These are phyloP conservation scores for Leptodontidium sp. DNA, from an alignment of 2,329 filamentous ascomycete species.

Conservation along the genomic window DNA sequence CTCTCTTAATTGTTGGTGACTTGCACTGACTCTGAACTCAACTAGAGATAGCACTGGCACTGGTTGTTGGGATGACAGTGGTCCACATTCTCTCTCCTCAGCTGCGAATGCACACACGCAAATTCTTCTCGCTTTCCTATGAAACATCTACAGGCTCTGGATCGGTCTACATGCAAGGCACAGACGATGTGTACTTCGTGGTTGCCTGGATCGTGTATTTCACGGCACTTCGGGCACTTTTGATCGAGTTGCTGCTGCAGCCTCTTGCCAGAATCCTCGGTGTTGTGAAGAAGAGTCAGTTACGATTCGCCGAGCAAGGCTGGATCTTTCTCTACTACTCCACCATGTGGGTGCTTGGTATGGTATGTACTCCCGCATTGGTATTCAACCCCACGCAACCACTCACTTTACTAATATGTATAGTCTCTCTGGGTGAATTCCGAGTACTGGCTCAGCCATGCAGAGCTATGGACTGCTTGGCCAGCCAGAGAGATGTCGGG, in stretches of 20 bases:
- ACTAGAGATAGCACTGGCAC: neutral
- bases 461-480: neutral
- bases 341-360: neutral
- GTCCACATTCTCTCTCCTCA: neutral
- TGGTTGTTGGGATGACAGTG: neutral
- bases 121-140: neutral
- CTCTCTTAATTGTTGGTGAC: neutral
- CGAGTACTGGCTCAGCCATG: neutral
- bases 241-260: neutral
- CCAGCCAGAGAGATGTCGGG: neutral
- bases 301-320: neutral
- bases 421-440: neutral
- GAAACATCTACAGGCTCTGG: too few relatives aligned
- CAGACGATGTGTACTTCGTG: neutral
- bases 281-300: neutral
- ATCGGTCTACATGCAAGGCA: neutral
- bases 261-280: neutral
- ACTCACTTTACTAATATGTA: neutral
- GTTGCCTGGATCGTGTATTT: neutral
- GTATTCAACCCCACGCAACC: neutral
- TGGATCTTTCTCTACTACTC: slow-evolving; percentile 5
- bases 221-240: neutral
- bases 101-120: neutral
- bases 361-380: neutral
- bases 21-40: neutral